phyloP scores from a whole-genome alignment of 2,329 filamentous ascomycete genomes.

The Colletotrichum tanaceti region DNA sequence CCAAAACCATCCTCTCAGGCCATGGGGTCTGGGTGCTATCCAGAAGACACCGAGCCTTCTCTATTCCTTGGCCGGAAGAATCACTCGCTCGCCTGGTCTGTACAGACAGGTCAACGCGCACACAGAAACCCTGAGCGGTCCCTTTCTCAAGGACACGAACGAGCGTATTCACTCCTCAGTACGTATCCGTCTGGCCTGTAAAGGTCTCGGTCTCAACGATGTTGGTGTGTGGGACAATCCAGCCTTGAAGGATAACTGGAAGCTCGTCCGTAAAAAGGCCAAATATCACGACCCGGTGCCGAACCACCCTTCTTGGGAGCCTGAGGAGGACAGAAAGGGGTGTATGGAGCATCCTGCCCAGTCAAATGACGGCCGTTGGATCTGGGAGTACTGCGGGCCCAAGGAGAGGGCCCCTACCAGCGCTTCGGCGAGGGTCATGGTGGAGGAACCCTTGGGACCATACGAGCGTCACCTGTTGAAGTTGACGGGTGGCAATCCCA shows the following conservation, averaged over 20 bases:
- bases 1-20: slow-evolving; percentile 59
- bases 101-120: slow-evolving; percentile 59
- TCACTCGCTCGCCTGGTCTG: slow-evolving; percentile 59
- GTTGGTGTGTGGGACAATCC: slow-evolving; percentile 58
- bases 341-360: slow-evolving; percentile 41
- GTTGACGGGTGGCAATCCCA: slow-evolving; percentile 57
- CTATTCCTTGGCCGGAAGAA: slow-evolving; percentile 58
- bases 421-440: slow-evolving; percentile 56
- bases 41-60: slow-evolving; percentile 53
- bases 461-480: slow-evolving; percentile 63
- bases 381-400: slow-evolving; percentile 65
- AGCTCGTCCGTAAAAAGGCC: slow-evolving; percentile 51
- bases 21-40: slow-evolving; percentile 62
- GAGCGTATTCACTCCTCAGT: slow-evolving; percentile 67
- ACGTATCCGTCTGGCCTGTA: slow-evolving; percentile 62
- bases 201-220: slow-evolving; percentile 64
- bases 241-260: slow-evolving; percentile 58
- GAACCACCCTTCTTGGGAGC: slow-evolving; percentile 49
- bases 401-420: slow-evolving; percentile 55
- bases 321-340: slow-evolving; percentile 43
- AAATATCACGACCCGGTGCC: slow-evolving; percentile 52
- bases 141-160: slow-evolving; percentile 63
- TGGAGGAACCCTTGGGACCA: slow-evolving; percentile 65
- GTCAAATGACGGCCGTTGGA: slow-evolving; percentile 56
- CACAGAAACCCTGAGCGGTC: slow-evolving; percentile 50